These are phyloP conservation scores for Tricholoma flavovirens DNA, from an alignment of 768 basidiomycete species.

Conservation along the genomic window DNA sequence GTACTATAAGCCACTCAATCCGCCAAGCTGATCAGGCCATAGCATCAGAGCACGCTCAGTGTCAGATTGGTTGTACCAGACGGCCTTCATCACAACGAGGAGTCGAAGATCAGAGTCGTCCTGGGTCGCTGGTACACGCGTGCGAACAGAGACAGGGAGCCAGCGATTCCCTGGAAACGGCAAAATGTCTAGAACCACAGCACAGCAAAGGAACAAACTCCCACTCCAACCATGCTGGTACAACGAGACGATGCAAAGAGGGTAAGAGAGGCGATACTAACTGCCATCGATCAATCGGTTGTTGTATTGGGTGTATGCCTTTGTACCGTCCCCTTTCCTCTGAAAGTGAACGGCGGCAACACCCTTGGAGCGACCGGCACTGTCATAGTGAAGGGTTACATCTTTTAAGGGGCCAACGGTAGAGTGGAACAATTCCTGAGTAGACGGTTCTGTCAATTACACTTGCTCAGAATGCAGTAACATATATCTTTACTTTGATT, in stretches of 20 bases:
- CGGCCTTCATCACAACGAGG: not conserved
- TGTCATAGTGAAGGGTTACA: slow-evolving; percentile 82
- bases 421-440: slow-evolving; percentile 86
- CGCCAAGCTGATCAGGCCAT: slow-evolving; percentile 1
- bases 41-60: not conserved
- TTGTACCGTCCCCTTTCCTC: slow-evolving; percentile 82
- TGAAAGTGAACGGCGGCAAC: slow-evolving; percentile 83
- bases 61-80: not conserved
- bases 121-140: slow-evolving; percentile 10
- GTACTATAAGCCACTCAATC: slow-evolving; percentile 16
- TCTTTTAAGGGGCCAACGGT: slow-evolving; percentile 87
- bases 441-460: not conserved
- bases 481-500: slow-evolving; percentile 65
- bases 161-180: slow-evolving; percentile 34
- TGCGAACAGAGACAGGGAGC: slow-evolving; percentile 39
- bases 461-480: not conserved
- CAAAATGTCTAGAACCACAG: slow-evolving; percentile 25
- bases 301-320: slow-evolving; percentile 93
- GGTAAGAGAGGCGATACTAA: slow-evolving; percentile 78
- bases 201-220: slow-evolving; percentile 17
- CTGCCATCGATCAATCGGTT: slow-evolving; percentile 99
- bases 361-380: slow-evolving; percentile 84
- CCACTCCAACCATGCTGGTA: slow-evolving; percentile 20
- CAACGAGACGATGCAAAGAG: slow-evolving; percentile 36
- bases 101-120: not conserved